phyloP scores from a whole-genome alignment of 257 asterid species.

The Cruciata laevipes region DNA sequence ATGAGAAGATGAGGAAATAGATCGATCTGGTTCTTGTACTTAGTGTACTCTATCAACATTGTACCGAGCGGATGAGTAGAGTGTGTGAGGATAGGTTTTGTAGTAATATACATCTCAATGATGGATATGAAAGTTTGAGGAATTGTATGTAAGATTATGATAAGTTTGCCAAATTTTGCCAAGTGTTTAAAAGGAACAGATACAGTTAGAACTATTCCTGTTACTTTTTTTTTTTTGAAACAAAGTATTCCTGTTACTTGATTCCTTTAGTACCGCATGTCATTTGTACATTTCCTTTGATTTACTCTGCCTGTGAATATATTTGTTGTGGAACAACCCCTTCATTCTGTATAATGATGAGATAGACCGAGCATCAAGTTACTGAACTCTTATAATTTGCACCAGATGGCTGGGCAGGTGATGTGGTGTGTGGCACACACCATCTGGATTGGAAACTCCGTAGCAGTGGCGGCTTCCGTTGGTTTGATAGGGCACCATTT shows the following conservation, averaged over 20 bases:
- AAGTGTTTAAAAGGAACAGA: background rate
- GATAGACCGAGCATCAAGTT: background rate
- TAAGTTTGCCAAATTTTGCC: background rate
- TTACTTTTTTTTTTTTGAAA: too few species aligned
- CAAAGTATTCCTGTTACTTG: background rate
- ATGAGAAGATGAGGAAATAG: background rate
- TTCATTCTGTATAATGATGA: background rate
- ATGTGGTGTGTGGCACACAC: conserved; percentile 96
- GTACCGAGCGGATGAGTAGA: background rate
- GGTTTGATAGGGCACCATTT: conserved; percentile 94
- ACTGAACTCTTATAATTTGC: background rate
- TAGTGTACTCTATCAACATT: background rate
- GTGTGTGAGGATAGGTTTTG: background rate
- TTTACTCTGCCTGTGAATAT: background rate
- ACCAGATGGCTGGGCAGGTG: conserved; percentile 92
- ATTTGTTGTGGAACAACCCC: background rate
- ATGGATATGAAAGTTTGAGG: background rate
- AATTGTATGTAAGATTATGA: background rate
- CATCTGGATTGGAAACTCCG: conserved; percentile 93
- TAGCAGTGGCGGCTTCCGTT: conserved; percentile 71
- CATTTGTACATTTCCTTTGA: background rate
- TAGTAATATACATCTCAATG: too few species aligned
- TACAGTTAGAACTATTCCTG: background rate
- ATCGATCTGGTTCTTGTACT: background rate
- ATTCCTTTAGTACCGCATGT: background rate